Base-by-base conservation (phyloP, 495 filamentous ascomycete species). In the Penicillium samsonianum region DNA sequence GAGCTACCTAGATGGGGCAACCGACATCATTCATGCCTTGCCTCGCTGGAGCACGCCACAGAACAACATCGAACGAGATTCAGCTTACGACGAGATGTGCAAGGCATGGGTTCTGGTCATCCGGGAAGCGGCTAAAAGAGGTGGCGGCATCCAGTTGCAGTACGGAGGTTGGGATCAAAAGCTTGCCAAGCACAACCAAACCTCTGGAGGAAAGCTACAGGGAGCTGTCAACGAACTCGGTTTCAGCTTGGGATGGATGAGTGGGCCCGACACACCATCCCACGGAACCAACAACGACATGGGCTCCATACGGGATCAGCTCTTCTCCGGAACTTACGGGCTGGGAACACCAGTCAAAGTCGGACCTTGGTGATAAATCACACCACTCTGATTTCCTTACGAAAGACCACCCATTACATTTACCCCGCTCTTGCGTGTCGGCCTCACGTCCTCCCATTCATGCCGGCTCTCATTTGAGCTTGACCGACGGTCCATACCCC, bases 61-160 rank as follows among this genome's bases (percentile, higher is more conserved):
- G 60, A 87, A 98, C 70, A 92, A 92, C 55, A 81, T 94, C 60
- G 89, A 94, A 77, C 96, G 96, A 70, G 85, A 94, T 59, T 90
- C 90, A 60, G 91, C 92, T 14, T 98, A 98, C 68, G 93, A 98
- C 63, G 95, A 97, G 70, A 90, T 98, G 42, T 87, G 90, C 44
- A 89, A 87, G 63, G 95, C 94, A 10, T 98, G 94, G 94, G 85
- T 91, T 28, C 67, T 96, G 67, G 93, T 96, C 41, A 91, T 98
- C 53, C 87, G 85, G 33, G 94, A 98, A 69, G 92, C 92, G 10
- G 85, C 90, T 20, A 97, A 97, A 74, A 80, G 88, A 50, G 93
- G 91, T 6, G 95, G 90, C 38, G 94, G 94, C 19, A 94, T 98
- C 64, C 82, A 89, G 60, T 67, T 98, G 60, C 93, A 97, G 65